phyloP scores from a whole-genome alignment of 768 basidiomycete species.

The Boletus tomentosulus region DNA sequence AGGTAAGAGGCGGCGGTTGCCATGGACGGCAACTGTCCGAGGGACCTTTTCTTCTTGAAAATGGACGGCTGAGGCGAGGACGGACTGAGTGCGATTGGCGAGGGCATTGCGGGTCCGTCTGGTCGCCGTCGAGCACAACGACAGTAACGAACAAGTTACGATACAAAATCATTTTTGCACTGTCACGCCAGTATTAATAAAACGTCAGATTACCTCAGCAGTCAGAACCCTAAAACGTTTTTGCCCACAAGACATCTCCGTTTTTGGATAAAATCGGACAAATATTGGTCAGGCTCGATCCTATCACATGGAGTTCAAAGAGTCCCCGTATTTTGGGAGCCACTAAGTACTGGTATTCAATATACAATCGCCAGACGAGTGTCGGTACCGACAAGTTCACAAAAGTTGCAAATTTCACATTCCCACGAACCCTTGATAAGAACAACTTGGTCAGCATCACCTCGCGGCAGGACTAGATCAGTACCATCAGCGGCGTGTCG shows the following conservation, averaged over 20 bases:
- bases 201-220: constrained; percentile 3
- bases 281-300: background rate
- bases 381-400: too few relatives aligned
- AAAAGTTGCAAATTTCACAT: too few relatives aligned
- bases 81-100: constrained; percentile 62
- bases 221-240: background rate
- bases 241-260: background rate
- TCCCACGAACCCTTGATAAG: too few relatives aligned
- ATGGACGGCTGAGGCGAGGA: constrained; percentile 50
- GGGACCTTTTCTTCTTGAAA: constrained; percentile 55
- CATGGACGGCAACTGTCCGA: constrained; percentile 11
- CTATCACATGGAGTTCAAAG: too few relatives aligned
- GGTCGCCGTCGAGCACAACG: constrained; percentile 7
- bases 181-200: constrained; percentile 13
- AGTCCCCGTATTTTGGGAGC: too few relatives aligned
- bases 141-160: constrained; percentile 9
- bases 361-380: too few relatives aligned
- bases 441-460: too few relatives aligned
- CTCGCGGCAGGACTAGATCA: too few relatives aligned
- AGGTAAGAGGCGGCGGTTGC: too few relatives aligned
- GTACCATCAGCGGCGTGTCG: too few relatives aligned
- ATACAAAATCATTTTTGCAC: constrained; percentile 6
- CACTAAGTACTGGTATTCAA: too few relatives aligned
- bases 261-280: background rate
- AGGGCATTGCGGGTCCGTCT: constrained; percentile 35